Evolutionary conservation across 805 yeast species (phyloP).

Genomic region (Candida adriatica): DNA sequence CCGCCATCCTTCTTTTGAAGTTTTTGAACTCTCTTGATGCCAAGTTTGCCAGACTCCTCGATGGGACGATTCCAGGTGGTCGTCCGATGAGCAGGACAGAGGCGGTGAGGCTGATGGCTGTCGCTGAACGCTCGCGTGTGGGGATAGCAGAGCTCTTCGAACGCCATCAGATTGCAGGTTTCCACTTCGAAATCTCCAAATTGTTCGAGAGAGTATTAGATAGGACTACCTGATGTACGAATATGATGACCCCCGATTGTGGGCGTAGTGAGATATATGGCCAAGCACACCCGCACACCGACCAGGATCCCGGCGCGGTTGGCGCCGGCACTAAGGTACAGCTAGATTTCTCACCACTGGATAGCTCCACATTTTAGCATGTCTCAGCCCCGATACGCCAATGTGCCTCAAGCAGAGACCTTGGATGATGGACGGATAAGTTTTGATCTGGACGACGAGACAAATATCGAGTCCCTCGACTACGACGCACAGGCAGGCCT

Average conservation of each 20-base stretch:
- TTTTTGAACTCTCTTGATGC: conserved; percentile 34
- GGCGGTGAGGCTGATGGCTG: conserved; percentile 41
- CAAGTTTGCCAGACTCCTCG: conserved; percentile 32
- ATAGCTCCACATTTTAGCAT: too few species aligned
- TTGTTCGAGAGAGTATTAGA: conserved; percentile 39
- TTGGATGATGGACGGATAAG: conserved; percentile 5
- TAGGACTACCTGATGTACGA: conserved; percentile 16
- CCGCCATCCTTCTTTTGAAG: conserved; percentile 29
- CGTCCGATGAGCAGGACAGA: conserved; percentile 40
- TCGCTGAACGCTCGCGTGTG: conserved; percentile 45
- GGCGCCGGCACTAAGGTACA: too few species aligned
- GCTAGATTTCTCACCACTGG: too few species aligned
- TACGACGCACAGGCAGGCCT: conserved; percentile 11
- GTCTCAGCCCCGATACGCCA: conserved; percentile 10
- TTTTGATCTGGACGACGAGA: conserved; percentile 18
- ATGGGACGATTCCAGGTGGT: conserved; percentile 28
- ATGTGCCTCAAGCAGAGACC: conserved; percentile 4
- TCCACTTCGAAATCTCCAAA: conserved; percentile 36
- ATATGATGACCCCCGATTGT: background rate
- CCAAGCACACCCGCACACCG: conserved; percentile 2
- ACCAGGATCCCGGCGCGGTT: background rate
- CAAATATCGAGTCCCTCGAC: conserved; percentile 21
- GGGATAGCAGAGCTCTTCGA: conserved; percentile 31
- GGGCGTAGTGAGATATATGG: too few species aligned
- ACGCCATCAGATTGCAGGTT: conserved; percentile 30